Conservation (phyloP, 768 basidiomycete genomes). For the Hericium rajendrae region DNA sequence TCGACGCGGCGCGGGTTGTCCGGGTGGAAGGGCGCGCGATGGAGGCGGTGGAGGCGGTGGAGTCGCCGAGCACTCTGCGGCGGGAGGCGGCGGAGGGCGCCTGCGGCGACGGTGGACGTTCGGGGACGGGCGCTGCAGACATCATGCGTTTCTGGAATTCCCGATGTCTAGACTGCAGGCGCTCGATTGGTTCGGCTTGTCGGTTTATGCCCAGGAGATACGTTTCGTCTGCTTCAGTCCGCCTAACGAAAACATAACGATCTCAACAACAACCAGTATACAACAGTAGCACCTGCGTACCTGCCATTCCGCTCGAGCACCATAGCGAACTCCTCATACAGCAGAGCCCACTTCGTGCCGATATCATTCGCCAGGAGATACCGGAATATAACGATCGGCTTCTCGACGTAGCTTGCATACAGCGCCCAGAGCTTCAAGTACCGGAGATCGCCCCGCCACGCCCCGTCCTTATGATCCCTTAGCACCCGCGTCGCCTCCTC, state of each 20-base stretch:
- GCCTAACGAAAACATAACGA: conserved; percentile 33
- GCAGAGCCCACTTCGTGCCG: conserved; percentile 64
- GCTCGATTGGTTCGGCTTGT: conserved; percentile 70
- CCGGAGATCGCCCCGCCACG: conserved; percentile 70
- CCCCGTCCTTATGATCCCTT: conserved; percentile 62
- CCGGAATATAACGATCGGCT: conserved; percentile 77
- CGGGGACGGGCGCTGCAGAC: conserved; percentile 27
- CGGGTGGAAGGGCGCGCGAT: conserved; percentile 13
- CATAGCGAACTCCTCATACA: conserved; percentile 90
- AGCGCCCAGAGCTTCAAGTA: conserved; percentile 93
- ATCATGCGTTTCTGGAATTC: conserved; percentile 94
- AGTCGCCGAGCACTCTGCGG: conserved; percentile 37
- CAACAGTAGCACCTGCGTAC: conserved; percentile 36
- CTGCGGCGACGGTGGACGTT: conserved; percentile 22
- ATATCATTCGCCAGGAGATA: conserved; percentile 90
- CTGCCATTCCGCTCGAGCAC: conserved; percentile 74
- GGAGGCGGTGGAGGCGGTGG: conserved; percentile 23
- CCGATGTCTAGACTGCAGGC: conserved; percentile 62
- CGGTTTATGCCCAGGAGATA: conserved; percentile 86
- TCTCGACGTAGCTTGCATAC: conserved; percentile 89
- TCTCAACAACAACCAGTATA: neutral
- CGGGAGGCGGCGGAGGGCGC: conserved; percentile 24
- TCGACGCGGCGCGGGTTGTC: conserved; percentile 19
- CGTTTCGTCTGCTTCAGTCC: conserved; percentile 79
- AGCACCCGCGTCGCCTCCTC: conserved; percentile 87